Percentiles rank a stretch among this genome's conserved stretches.
Conservation (phyloP, 2,329 filamentous ascomycete genomes). For the Fusarium camptoceras region DNA sequence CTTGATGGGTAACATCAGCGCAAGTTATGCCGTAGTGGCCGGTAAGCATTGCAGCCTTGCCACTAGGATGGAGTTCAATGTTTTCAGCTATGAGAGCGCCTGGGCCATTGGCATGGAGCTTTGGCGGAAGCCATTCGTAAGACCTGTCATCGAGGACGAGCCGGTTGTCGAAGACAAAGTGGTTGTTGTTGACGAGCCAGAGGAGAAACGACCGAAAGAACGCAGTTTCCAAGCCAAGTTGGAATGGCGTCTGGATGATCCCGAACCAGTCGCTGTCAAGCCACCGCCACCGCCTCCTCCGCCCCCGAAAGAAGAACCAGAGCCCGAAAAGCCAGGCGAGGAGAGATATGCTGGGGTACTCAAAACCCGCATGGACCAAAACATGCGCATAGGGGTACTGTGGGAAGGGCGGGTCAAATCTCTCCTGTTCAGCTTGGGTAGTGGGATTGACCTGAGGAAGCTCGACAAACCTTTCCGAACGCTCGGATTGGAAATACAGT, state of each 20-base stretch:
- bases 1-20: constrained; percentile 91
- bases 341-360: constrained; percentile 85
- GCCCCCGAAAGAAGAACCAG: constrained; percentile 22
- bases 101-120: constrained; percentile 92
- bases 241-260: constrained; percentile 60
- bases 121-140: constrained; percentile 75
- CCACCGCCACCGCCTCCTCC: constrained; percentile 10
- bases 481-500: constrained; percentile 83
- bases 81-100: constrained; percentile 97
- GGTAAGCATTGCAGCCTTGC: constrained; percentile 85
- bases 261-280: constrained; percentile 45
- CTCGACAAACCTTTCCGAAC: constrained; percentile 81
- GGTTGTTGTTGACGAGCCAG: constrained; percentile 30
- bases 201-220: constrained; percentile 45
- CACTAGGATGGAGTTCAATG: constrained; percentile 94
- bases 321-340: constrained; percentile 53
- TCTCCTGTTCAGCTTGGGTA: constrained; percentile 89
- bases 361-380: constrained; percentile 90
- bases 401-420: constrained; percentile 97
- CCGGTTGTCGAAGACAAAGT: constrained; percentile 42
- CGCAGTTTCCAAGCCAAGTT: constrained; percentile 67
- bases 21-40: constrained; percentile 91
- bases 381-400: constrained; percentile 83
- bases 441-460: constrained; percentile 82
- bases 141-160: constrained; percentile 54